Base-by-base conservation (phyloP, 1,284 basidiomycete genomes). In the Quambalaria eucalypti region DNA sequence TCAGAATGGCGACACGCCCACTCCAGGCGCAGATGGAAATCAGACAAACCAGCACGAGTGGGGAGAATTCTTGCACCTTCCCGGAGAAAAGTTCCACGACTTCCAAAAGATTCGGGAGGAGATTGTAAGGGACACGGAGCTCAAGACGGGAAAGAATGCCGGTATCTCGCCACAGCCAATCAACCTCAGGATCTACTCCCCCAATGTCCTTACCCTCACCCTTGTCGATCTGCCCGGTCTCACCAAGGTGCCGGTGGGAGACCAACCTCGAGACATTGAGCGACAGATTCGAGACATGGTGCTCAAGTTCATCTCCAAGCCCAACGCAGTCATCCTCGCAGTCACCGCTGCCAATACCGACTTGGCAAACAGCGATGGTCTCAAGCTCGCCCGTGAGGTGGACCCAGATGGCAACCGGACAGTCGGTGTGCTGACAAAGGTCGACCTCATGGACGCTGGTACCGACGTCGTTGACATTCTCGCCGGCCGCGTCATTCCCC, bases 381-480 rank as follows among this genome's bases (percentile, higher is more conserved):
- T 98, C 76, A 96, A 97, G 80, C 79, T 97, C 79, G 93, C 92
- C 39, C 82, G 93, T 59, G 91, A 96, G 72, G 90, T 96, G 28
- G 93, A 98, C 76, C 90, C 92, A 0, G 93, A 97, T 57, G 93
- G 93, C 48, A 79, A 85, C 48, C 82, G 93, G 73, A 98, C 93
- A 29, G 95, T 97, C 67, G 93, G 93, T 82, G 93, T 97, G 19
- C 79, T 98, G 72, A 97, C 93, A 25, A 97, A 98, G 79, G 87
- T 98, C 50, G 93, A 98, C 76, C 80, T 97, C 61, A 97, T 97
- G 93, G 93, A 97, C 79, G 82, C 82, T 69, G 93, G 93, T 50
- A 97, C 93, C 8, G 93, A 98, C 76, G 93, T 97, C 36, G 90
- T 97, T 40, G 93, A 98, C 76, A 97, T 98, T 76, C 84, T 98